A percentile compares a stretch with the other conserved stretches of the same genome.
phyloP scores from a whole-genome alignment of 805 yeast species.

The Kuraishia piskuri region DNA sequence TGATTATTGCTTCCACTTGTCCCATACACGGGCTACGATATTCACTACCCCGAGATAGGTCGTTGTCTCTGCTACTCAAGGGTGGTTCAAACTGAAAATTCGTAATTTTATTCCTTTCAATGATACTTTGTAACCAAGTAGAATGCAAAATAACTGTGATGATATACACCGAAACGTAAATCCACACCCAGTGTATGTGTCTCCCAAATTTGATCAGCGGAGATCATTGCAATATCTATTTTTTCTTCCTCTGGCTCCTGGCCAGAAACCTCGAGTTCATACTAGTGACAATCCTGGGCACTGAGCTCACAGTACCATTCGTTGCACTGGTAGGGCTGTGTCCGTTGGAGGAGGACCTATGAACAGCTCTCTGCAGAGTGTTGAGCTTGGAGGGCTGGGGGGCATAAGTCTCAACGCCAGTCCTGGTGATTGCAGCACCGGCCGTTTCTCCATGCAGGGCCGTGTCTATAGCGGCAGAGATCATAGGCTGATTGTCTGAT shows the following conservation, averaged over 20 bases:
- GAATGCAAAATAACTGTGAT: background rate
- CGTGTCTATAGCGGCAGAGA: slow-evolving; percentile 24
- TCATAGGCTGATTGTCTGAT: slow-evolving; percentile 19
- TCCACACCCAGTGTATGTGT: background rate
- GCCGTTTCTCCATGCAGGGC: slow-evolving; percentile 13
- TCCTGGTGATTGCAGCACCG: background rate
- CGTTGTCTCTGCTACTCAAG: no score
- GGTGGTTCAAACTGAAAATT: no score
- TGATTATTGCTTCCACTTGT: slow-evolving; percentile 1
- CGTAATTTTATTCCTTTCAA: background rate
- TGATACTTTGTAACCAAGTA: background rate
- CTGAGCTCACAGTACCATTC: background rate
- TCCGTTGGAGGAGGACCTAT: background rate
- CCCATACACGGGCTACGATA: no score
- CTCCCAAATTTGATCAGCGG: background rate
- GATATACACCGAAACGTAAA: background rate
- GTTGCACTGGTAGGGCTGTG: background rate
- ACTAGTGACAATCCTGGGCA: slow-evolving; percentile 33
- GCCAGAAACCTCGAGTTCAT: slow-evolving; percentile 57
- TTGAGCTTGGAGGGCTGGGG: background rate
- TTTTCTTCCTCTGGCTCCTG: slow-evolving; percentile 39
- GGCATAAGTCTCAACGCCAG: background rate
- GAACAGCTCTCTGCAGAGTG: background rate
- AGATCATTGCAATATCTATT: slow-evolving; percentile 3
- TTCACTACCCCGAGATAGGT: no score